Evolutionary conservation across 306 rosid species (phyloP).

Genomic region (Aeschynomene evenia): DNA sequence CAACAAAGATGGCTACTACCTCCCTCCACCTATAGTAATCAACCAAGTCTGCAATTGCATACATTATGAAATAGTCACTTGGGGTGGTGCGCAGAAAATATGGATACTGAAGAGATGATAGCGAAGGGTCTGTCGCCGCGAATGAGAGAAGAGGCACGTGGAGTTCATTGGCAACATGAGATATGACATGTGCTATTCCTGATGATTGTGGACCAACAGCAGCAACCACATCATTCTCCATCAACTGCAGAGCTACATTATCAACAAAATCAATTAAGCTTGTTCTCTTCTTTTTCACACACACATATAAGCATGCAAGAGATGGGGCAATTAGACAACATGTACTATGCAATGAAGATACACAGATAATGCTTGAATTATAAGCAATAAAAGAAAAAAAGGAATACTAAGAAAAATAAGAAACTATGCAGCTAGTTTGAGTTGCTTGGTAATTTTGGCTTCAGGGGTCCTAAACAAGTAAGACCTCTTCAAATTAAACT

Average conservation of each 20-base stretch:
- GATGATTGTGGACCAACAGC: constrained; percentile 95
- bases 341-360: background rate
- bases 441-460: background rate
- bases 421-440: background rate
- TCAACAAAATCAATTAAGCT: constrained; percentile 32
- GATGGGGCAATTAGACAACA: background rate
- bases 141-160: constrained; percentile 87
- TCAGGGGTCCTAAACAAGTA: background rate
- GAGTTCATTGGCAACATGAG: constrained; percentile 89
- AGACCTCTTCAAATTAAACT: background rate
- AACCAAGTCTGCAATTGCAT: constrained; percentile 76
- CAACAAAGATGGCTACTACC: constrained; percentile 80
- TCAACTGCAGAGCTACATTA: constrained; percentile 80
- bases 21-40: constrained; percentile 69
- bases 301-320: background rate
- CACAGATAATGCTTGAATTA: background rate
- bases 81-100: constrained; percentile 78
- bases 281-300: background rate
- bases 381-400: constrained; percentile 1
- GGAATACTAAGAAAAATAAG: background rate
- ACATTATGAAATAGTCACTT: constrained; percentile 76
- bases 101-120: constrained; percentile 75
- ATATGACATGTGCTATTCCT: constrained; percentile 82
- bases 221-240: constrained; percentile 70
- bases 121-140: constrained; percentile 86